Evolutionary conservation across 345 rosid species (phyloP), one percentile per base, ranked within the genome.

Genomic region (Acer negundo): DNA sequence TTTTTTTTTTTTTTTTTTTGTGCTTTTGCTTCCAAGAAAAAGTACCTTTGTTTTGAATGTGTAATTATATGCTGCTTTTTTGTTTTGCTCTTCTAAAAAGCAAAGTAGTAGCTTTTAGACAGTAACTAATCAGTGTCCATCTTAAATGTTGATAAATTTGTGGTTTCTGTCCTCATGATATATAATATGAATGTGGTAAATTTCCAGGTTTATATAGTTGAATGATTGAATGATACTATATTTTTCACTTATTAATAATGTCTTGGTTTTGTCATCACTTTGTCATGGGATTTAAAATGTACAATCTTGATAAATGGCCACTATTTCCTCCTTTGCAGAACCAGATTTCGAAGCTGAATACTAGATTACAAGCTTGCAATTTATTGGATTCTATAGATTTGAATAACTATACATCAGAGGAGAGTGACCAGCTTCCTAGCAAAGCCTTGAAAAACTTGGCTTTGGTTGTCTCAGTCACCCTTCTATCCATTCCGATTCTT

Each of bases 371-470:
- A 79, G 86, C 87, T 24, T 91, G 93, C 82, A 75, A 78, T 84
- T 64, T 79, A 68, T 63, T 35, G 75, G 83, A 82, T 56, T 42
- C 67, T 58, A 15, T 73, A 44, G 84, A 85, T 83, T 40, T 22
- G 55, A 24, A 62, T 51, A 75, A 78, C 69, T 56, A 72, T 64
- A 35, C 40, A 58, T 46, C 56, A 19, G 72, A 75, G 73, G 84
- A 88, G 51, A 76, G 70, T 67, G 89, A 70, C 64, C 75, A 77
- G 79, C 35, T 76, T 35, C 28, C 77, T 61, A 80, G 63, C 67
- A 73, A 80, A 47, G 79, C 85, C 63, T 79, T 89, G 78, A 91
- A 88, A 71, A 63, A 53, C 79, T 75, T 91, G 58, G 90, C 93
- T 67, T 78, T 91, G 62, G 76, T 84, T 40, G 44, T 84, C 81